Evolutionary conservation across 768 basidiomycete genomes (phyloP), one percentile per base, ranked within the genome.

Genomic region (Chalciporus pseudorubinellus): DNA sequence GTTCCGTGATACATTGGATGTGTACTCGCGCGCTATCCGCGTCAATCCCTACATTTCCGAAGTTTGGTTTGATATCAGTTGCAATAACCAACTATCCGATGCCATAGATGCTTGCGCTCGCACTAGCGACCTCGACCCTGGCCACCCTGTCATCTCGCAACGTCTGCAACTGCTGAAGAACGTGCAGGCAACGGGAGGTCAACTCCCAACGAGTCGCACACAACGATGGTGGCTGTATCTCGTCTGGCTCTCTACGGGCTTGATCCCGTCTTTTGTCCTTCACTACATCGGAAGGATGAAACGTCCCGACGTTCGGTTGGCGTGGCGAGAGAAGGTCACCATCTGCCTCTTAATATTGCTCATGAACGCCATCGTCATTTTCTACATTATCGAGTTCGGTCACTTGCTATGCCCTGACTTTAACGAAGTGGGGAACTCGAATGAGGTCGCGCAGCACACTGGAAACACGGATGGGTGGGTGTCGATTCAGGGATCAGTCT

Each of bases 41-140:
- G 95, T 99, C 73, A 98, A 98, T 67, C 97, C 97, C 0, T 98
- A 95, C 76, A 98, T 99, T 62, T 82, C 83, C 44, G 87, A 84
- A 59, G 69, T 72, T n/a, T 72, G 71, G 69, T 98, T 95, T 69
- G 95, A 98, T 72, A 83, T 99, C 34, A 90, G 88, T 58, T 99
- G 95, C 77, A 98, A 98, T 74, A 98, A 98, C 65, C 97, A 99
- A 71, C 92, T 98, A 66, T 89, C 89, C 33, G 97, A 99, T 68
- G 97, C 97, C 28, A 98, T 98, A 65, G 95, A 99, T 60, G 97
- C 97, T 2, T 99, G 98, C 64, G 91, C 92, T 11, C 83, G 95
- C 31, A 95, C 95, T 1, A 85, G 86, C 51, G 95, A 98, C 68
- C 84, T 98, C 41, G 97, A 98, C 66, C 92, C 95, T 0, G 72